Evolutionary conservation across 1,284 basidiomycete species (phyloP), one percentile per base, ranked within the genome.

Genomic region (Ceraceosorus guamensis): DNA sequence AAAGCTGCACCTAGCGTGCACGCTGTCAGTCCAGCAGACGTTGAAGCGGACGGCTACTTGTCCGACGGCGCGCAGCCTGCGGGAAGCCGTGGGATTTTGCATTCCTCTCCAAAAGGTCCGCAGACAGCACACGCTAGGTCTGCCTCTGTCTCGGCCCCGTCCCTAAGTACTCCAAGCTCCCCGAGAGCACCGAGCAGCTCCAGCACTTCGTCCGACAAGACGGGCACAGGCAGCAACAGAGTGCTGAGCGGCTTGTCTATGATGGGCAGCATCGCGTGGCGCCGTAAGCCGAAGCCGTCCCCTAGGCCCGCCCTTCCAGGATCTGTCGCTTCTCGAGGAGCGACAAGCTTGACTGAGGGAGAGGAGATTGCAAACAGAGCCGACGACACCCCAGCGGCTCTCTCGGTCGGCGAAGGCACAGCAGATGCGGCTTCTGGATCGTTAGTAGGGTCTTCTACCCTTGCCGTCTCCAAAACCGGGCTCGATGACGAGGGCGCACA

Each of bases 241-340:
- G 24, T 24, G 13, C 8, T 10, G 35, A 35, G 39, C 18, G 51
- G 56, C 33, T 41, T 58, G 13, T 33, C 57, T 24, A 32, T 61
- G 37, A 33, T 61, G 18, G 58, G 57, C 32, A 60, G 48, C 31
- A 48, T 62, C 14, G 57, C 52, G 4, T 62, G 60, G 60, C 39
- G 58, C 4, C 18, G 52, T 13, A 60, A 54, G 31, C 46, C n/a
- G 24, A 41, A 39, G 52, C 35, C 5, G 48, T 24, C 24, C 24
- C 24, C 24, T 24, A 24, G 24, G 24, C 24, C 24, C 24, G 3
- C 24, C 24, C 63, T 60, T 58, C 71, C 63, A 46, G 43, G 3
- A 10, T 16, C 30, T 4, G 7, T 53, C 11, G 30, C 32, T 11
- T 13, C 37, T 13, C 41, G 34, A 16, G 31, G 13, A n/a, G 41